These are phyloP conservation scores for Cadophora luteo-olivacea DNA, from an alignment of 2,329 filamentous ascomycete genomes.

Conservation along the genomic window DNA sequence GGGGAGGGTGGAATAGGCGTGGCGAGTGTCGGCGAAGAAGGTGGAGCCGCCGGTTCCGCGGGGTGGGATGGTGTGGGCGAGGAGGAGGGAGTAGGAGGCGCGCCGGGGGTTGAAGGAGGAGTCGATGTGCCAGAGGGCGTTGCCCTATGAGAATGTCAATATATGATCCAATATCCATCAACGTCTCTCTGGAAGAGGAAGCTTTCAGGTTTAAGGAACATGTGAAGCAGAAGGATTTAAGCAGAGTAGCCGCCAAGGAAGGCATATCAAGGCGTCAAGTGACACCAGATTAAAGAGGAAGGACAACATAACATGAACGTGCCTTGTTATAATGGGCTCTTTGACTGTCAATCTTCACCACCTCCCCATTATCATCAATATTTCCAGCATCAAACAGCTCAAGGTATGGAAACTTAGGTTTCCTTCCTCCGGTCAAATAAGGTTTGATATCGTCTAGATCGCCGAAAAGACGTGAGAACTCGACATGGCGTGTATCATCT, in stretches of 20 bases:
- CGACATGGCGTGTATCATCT: conserved; percentile 57
- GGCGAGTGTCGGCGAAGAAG: conserved; percentile 59
- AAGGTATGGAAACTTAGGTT: conserved; percentile 49
- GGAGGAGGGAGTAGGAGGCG: conserved; percentile 58
- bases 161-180: no score
- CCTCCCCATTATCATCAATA: conserved; percentile 53
- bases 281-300: neutral
- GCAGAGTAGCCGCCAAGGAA: no score
- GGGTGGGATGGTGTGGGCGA: conserved; percentile 57
- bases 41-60: conserved; percentile 55
- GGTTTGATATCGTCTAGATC: conserved; percentile 61
- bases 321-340: conserved; percentile 34
- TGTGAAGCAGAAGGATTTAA: no score
- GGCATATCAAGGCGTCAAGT: no score
- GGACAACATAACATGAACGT: neutral
- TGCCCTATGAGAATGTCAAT: conserved; percentile 38
- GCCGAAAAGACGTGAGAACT: conserved; percentile 57
- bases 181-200: no score
- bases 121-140: conserved; percentile 61
- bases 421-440: conserved; percentile 54
- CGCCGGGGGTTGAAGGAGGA: conserved; percentile 61
- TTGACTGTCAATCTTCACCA: conserved; percentile 29
- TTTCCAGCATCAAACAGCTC: conserved; percentile 66
- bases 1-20: conserved; percentile 56
- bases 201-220: no score